A percentile compares a stretch with the other conserved stretches of the same genome.
Conservation (phyloP, 2,329 filamentous ascomycete genomes). For the Penicillium sp. region DNA sequence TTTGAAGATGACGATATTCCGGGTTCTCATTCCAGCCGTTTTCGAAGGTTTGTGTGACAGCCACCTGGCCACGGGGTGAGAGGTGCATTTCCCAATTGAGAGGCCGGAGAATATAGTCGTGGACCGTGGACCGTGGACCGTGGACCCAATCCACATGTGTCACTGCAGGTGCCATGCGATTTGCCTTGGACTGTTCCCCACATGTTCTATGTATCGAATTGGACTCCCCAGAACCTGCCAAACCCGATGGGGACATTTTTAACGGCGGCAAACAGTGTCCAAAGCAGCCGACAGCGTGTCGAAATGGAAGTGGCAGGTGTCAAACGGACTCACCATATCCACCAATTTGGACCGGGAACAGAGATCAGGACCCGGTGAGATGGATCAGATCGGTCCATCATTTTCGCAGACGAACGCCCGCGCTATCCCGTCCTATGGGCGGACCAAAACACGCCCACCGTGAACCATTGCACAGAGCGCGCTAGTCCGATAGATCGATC, state of each 20-base stretch:
- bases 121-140: not conserved
- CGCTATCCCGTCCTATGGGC: not conserved
- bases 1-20: not conserved
- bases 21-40: too few species aligned
- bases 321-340: not conserved
- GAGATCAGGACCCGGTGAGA: not conserved
- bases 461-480: not conserved
- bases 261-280: not conserved
- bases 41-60: not conserved
- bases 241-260: not conserved
- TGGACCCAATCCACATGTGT: not conserved
- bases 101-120: not conserved
- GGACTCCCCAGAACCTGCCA: not conserved
- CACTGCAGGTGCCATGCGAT: not conserved
- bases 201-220: too few species aligned
- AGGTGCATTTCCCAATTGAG: too few species aligned
- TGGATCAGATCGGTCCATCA: constrained; percentile 7
- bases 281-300: not conserved
- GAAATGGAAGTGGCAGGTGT: not conserved
- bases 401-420: not conserved
- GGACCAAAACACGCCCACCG: not conserved
- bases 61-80: not conserved
- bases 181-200: not conserved
- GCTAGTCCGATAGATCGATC: not conserved
- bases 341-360: not conserved